phyloP scores from a whole-genome alignment of 1,284 basidiomycete genomes.

The Neolentinus lepideus region DNA sequence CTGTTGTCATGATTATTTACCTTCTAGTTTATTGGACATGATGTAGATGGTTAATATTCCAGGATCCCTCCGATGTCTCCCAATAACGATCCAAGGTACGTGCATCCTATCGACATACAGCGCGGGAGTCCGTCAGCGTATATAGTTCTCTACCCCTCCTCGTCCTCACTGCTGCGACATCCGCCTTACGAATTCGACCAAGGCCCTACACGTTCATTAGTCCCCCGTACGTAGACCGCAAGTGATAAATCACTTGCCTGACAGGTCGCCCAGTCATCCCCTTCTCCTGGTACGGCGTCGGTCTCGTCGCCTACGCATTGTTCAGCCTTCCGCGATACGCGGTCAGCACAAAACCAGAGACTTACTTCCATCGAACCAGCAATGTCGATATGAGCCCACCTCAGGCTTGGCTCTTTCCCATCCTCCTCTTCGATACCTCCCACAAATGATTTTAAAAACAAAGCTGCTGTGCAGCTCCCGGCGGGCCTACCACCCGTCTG shows the following conservation, averaged over 20 bases:
- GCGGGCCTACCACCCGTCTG: conserved; percentile 69
- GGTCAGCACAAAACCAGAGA: background rate
- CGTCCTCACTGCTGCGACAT: background rate
- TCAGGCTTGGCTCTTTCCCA: conserved; percentile 40
- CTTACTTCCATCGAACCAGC: conserved; percentile 74
- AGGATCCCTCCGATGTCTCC: background rate
- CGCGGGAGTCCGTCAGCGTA: background rate
- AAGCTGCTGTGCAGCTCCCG: conserved; percentile 77
- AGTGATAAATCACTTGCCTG: conserved; percentile 35
- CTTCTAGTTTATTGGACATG: background rate
- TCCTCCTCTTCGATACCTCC: conserved; percentile 59
- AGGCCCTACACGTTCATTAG: conserved; percentile 13
- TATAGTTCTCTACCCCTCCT: background rate
- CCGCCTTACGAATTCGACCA: conserved; percentile 17
- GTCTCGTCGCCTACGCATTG: conserved; percentile 37
- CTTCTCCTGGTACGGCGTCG: conserved; percentile 59
- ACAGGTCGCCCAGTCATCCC: conserved; percentile 82
- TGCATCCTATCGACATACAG: background rate
- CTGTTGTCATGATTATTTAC: background rate
- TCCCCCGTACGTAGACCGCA: background rate
- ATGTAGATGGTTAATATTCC: background rate
- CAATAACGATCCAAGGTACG: too few relatives aligned
- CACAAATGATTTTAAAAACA: conserved; percentile 82
- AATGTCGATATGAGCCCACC: conserved; percentile 84
- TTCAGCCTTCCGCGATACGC: background rate